Evolutionary conservation across 1,139 yeast genomes (phyloP).

Genomic region (Candida frijolesensis): DNA sequence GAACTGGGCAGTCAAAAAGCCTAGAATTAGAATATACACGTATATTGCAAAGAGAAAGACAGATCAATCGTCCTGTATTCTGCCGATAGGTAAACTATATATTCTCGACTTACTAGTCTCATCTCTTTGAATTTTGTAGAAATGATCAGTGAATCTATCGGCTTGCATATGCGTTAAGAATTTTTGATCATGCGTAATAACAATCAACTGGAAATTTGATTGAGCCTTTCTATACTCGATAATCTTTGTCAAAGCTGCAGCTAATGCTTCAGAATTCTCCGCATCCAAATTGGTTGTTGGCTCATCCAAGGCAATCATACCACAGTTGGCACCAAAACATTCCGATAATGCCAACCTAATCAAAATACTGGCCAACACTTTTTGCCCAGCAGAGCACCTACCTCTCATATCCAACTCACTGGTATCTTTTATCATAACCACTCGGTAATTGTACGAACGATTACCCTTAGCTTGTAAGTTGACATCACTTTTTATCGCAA

Average conservation of each 20-base stretch:
- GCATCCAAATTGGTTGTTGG: constrained; percentile 95
- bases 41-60: background rate
- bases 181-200: constrained; percentile 94
- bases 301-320: constrained; percentile 94
- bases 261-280: constrained; percentile 87
- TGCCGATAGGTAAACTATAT: constrained; percentile 43
- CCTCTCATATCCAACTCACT: constrained; percentile 97
- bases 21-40: background rate
- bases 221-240: constrained; percentile 77
- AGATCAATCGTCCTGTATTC: constrained; percentile 33
- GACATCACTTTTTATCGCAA: constrained; percentile 81
- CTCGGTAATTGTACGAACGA: constrained; percentile 86
- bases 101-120: constrained; percentile 80
- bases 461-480: constrained; percentile 60
- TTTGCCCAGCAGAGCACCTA: constrained; percentile 97
- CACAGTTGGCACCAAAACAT: constrained; percentile 93
- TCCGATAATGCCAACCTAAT: constrained; percentile 92
- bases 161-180: constrained; percentile 87
- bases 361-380: constrained; percentile 88
- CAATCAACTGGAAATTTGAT: constrained; percentile 88
- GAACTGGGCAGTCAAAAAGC: background rate
- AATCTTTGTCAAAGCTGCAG: constrained; percentile 74
- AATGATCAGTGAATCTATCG: constrained; percentile 83
- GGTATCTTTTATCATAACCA: constrained; percentile 92
- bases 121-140: constrained; percentile 79